These are phyloP conservation scores for Coemansia sp. DNA, from an alignment of 192 early-diverging fungal species.

Conservation along the genomic window DNA sequence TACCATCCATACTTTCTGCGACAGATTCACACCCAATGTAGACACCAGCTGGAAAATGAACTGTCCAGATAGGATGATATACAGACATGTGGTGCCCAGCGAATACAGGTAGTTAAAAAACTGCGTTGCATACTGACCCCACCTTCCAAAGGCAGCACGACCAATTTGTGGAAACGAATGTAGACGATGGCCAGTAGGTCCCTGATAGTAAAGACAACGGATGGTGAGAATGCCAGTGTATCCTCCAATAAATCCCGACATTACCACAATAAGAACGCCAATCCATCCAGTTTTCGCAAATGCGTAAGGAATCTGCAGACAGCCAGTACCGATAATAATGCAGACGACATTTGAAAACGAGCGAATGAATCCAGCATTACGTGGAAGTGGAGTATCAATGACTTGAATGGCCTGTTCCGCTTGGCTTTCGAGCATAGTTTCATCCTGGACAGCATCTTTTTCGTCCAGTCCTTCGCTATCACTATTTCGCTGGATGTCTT, in stretches of 20 bases:
- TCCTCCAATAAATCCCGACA: conserved; percentile 67
- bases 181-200: conserved; percentile 35
- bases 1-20: conserved; percentile 58
- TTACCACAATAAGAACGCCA: conserved; percentile 63
- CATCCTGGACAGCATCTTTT: conserved; percentile 31
- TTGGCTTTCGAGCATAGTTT: conserved; percentile 15
- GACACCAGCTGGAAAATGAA: conserved; percentile 61
- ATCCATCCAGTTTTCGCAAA: conserved; percentile 79
- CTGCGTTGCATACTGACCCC: conserved; percentile 60
- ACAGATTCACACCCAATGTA: conserved; percentile 42
- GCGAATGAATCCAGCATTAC: conserved; percentile 47
- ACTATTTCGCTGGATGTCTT: not conserved
- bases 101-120: conserved; percentile 63
- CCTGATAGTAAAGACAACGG: conserved; percentile 67
- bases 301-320: conserved; percentile 79
- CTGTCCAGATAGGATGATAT: conserved; percentile 68
- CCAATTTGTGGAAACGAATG: conserved; percentile 67
- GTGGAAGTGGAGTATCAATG: conserved; percentile 12
- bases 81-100: conserved; percentile 67
- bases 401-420: conserved; percentile 8
- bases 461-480: conserved; percentile 7
- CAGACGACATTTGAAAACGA: conserved; percentile 69
- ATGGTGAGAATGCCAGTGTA: conserved; percentile 76
- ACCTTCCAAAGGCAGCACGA: conserved; percentile 62
- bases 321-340: conserved; percentile 79